phyloP scores from a whole-genome alignment of 495 filamentous ascomycete genomes.

The Parathielavia hyrcaniae region DNA sequence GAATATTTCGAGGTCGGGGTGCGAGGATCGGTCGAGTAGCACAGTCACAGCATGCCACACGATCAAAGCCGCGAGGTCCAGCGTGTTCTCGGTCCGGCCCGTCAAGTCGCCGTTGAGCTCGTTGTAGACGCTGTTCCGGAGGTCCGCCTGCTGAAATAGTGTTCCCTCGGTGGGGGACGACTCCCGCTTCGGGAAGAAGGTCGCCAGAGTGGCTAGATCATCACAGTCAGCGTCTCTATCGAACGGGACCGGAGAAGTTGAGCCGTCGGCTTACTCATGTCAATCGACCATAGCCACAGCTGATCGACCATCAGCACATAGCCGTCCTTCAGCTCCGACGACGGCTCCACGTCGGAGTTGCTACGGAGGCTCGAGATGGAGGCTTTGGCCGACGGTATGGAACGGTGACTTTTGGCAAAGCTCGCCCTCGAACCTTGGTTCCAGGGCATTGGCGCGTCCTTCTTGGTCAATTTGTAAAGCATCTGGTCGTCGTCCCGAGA shows the following conservation, averaged over 20 bases:
- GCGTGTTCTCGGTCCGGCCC: conserved; percentile 54
- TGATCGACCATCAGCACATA: conserved; percentile 67
- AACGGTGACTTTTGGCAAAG: not conserved
- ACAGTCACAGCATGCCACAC: conserved; percentile 59
- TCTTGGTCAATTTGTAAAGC: conserved; percentile 61
- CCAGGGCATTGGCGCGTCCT: conserved; percentile 12
- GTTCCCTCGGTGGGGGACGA: conserved; percentile 47
- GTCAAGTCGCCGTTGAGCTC: conserved; percentile 64
- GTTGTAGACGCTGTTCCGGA: conserved; percentile 60
- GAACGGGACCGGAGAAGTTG: not conserved
- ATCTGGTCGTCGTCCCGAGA: conserved; percentile 64
- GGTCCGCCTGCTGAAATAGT: conserved; percentile 55
- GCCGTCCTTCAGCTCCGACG: conserved; percentile 46
- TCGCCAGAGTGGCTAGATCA: conserved; percentile 43
- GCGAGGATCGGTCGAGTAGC: conserved; percentile 51
- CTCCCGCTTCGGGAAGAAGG: conserved; percentile 53
- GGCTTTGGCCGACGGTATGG: conserved; percentile 8
- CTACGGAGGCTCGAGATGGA: not conserved
- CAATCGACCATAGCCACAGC: conserved; percentile 62
- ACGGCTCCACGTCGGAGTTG: conserved; percentile 26
- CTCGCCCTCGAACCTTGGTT: not conserved
- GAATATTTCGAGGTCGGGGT: conserved; percentile 58
- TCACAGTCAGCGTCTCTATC: not conserved
- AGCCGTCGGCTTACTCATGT: conserved; percentile 42
- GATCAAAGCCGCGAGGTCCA: conserved; percentile 57